Percentiles rank a stretch among this genome's conserved stretches.
Evolutionary conservation across 2,329 filamentous ascomycete species (phyloP).

Genomic region (Domatiomyces catenatus): DNA sequence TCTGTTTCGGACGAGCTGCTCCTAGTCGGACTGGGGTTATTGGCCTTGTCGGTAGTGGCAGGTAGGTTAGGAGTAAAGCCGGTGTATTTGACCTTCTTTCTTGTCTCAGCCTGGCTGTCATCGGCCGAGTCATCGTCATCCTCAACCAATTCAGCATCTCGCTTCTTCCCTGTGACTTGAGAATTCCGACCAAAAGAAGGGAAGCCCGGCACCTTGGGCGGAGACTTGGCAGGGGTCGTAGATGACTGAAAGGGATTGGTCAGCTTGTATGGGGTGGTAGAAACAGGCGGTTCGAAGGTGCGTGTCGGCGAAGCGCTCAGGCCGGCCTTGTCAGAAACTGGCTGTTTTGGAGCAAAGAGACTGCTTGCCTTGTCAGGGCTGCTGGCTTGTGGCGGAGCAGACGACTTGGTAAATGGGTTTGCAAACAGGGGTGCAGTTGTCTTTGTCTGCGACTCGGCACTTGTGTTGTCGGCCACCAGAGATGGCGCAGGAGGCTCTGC

Average conservation of each 20-base stretch:
- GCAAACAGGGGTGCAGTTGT: no score
- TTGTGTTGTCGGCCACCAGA: no score
- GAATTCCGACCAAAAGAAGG: not conserved
- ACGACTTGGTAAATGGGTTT: no score
- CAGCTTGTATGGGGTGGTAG: no score
- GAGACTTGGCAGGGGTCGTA: constrained; percentile 15
- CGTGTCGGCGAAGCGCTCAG: not conserved
- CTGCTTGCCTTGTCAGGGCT: constrained; percentile 1
- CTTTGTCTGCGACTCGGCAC: no score
- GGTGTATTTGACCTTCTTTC: not conserved
- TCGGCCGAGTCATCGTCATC: not conserved
- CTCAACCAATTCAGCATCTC: not conserved
- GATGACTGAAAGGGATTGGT: constrained; percentile 2
- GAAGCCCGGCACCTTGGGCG: constrained; percentile 9
- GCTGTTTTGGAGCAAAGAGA: constrained; percentile 3
- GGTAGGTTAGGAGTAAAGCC: not conserved
- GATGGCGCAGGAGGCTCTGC: no score
- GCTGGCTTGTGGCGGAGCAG: no score
- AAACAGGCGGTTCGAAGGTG: not conserved
- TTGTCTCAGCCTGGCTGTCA: not conserved
- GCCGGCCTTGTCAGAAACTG: not conserved
- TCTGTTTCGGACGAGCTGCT: constrained; percentile 12
- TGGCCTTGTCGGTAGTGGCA: not conserved
- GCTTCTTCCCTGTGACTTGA: not conserved
- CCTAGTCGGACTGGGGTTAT: constrained; percentile 1